Percentiles rank a stretch among this genome's conserved stretches.
Conservation (phyloP, 345 rosid genomes). For the Camelina neglecta region DNA sequence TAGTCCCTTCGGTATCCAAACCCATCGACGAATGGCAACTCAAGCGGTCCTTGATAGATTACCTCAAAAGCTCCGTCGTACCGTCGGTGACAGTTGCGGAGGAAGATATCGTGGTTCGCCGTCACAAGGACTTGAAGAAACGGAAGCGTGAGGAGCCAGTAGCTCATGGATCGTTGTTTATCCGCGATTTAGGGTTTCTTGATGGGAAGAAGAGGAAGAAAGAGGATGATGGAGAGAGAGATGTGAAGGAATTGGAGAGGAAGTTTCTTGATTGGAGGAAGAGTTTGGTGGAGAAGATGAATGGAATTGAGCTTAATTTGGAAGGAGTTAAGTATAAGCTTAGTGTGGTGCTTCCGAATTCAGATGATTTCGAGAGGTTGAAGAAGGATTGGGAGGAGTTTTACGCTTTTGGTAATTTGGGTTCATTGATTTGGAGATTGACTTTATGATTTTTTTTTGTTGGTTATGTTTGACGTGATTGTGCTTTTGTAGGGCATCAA, state of each 20-base stretch:
- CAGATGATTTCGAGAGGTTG: constrained; percentile 76
- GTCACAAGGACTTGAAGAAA: constrained; percentile 80
- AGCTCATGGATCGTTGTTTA: constrained; percentile 66
- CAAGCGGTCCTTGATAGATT: constrained; percentile 71
- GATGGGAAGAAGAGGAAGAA: constrained; percentile 39
- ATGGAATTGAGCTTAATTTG: constrained; percentile 82
- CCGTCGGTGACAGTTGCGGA: constrained; percentile 62
- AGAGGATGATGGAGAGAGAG: constrained; percentile 44
- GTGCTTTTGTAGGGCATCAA: constrained; percentile 52
- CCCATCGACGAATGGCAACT: constrained; percentile 93
- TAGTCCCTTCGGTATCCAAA: constrained; percentile 60
- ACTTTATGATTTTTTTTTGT: not conserved
- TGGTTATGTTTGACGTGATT: not conserved
- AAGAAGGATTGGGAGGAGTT: constrained; percentile 82
- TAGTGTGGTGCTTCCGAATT: constrained; percentile 55
- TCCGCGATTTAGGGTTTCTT: constrained; percentile 87
- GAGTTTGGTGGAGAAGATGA: constrained; percentile 67
- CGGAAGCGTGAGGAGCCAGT: constrained; percentile 89
- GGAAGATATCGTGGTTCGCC: constrained; percentile 65
- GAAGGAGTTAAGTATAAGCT: constrained; percentile 80
- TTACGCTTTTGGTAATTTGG: constrained; percentile 66
- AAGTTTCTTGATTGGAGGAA: constrained; percentile 88
- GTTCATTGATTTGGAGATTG: constrained; percentile 17
- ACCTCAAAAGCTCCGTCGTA: constrained; percentile 60
- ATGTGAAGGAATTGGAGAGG: constrained; percentile 59